Base-by-base conservation (phyloP, 495 filamentous ascomycete species). In the Penicillium steckii region DNA sequence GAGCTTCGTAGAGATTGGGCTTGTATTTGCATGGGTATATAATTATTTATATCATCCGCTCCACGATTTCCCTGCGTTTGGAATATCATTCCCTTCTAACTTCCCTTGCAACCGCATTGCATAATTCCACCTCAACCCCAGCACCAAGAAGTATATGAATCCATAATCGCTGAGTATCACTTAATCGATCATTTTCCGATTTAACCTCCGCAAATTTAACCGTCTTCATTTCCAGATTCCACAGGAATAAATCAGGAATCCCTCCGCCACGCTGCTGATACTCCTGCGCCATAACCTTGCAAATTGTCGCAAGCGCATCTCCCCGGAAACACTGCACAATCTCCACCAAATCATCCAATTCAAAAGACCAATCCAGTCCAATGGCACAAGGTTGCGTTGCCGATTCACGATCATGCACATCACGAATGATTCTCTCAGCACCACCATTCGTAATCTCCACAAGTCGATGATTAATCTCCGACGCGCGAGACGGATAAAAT, bases 151-250 rank as follows among this genome's bases (percentile, higher is more conserved):
- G 72, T 2, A 97, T 90, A 77, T 97, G 89, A 59, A 97, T 96
- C 94, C 94, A 98, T 32, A 98, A 75, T 56, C 94, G 79, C 71
- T 98, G 94, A 27, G 91, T 95, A 78, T 98, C 94, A 70, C 93
- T 96, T 63, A 98, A 75, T 26, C 91, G 83, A 77, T 98, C 94
- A 74, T 96, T 97, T 72, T 91, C 90, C 53, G 86, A 91, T 79
- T 96, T 96, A 43, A 96, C 91, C 70, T 97, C 92, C 3, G 82
- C 79, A 72, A 97, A 95, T 81, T 91, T 82, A 40, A 91, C 84
- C 67, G 86, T 82, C 26, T 73, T 73, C 41, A 55, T 68, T 27
- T 73, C 71, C 42, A 70, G 49, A 23, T 69, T 80, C 94, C 94
- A 98, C 2, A 98, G 80, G 55, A 98, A 89, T 41, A 98, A 70